Percentiles rank a stretch among this genome's conserved stretches.
Conservation (phyloP, 768 basidiomycete species). For the Russula sp. region DNA sequence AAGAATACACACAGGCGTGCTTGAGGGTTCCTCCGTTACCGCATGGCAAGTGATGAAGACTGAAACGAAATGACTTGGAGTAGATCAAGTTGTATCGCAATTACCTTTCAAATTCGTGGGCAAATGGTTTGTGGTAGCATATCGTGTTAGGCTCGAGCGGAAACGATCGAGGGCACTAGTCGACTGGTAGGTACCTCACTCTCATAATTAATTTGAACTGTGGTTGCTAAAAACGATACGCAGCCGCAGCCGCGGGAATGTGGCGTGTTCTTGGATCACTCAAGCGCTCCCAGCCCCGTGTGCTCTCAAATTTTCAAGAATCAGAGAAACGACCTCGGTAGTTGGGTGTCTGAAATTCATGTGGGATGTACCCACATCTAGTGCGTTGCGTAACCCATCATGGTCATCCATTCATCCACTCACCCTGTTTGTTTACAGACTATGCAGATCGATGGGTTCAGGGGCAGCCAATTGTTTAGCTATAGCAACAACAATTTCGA, state of each 20-base stretch:
- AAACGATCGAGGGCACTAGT: slow-evolving; percentile 72
- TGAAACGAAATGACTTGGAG: no score
- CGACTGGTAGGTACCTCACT: slow-evolving; percentile 63
- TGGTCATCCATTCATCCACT: slow-evolving; percentile 2
- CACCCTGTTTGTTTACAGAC: slow-evolving; percentile 61
- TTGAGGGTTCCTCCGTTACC: no score
- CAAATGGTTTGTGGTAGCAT: no score
- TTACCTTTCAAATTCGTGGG: no score
- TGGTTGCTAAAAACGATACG: no score
- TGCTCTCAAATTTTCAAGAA: slow-evolving; percentile 48
- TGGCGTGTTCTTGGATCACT: slow-evolving; percentile 77
- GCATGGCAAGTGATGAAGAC: no score
- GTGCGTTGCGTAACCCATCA: slow-evolving; percentile 44
- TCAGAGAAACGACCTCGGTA: slow-evolving; percentile 55
- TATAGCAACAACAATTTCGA: slow-evolving; percentile 47
- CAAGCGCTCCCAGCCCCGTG: slow-evolving; percentile 50
- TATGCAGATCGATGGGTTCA: slow-evolving; percentile 57
- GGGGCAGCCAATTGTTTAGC: slow-evolving; percentile 49
- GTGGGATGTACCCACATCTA: slow-evolving; percentile 59
- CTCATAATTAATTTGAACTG: background rate
- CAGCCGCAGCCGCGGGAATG: slow-evolving; percentile 85
- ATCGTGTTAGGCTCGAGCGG: slow-evolving; percentile 53
- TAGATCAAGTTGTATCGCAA: no score
- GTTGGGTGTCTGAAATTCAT: slow-evolving; percentile 78
- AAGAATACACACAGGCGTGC: no score